These are phyloP conservation scores for Warburgia ugandensis DNA, from an alignment of 164 flowering plant genomes.

Conservation along the genomic window DNA sequence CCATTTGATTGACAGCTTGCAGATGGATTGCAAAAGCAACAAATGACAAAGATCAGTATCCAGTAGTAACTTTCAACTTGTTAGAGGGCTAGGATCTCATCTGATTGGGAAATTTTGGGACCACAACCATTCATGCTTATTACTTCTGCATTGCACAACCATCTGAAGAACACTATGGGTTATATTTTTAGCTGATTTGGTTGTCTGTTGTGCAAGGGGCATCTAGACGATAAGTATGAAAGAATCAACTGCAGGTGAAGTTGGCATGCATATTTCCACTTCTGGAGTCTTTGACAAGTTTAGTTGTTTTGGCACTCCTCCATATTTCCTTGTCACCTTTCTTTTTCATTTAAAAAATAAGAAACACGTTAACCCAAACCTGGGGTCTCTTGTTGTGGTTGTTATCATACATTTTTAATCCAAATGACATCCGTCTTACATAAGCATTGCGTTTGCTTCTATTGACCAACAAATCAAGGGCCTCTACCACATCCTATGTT, in stretches of 20 bases:
- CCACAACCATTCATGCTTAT: background rate
- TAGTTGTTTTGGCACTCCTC: background rate
- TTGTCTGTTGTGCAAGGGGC: background rate
- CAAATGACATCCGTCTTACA: constrained; percentile 7
- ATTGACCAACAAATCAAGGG: constrained; percentile 1
- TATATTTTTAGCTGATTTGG: no score
- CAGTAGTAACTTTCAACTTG: background rate
- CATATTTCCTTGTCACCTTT: background rate
- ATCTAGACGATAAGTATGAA: background rate
- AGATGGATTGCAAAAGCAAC: no score
- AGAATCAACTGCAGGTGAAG: no score
- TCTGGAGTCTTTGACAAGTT: no score
- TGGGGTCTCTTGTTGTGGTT: background rate
- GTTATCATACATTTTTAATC: background rate
- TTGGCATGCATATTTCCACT: no score
- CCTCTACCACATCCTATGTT: no score
- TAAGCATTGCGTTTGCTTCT: constrained; percentile 11
- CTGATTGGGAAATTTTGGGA: background rate
- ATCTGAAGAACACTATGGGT: no score
- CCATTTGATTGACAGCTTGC: no score
- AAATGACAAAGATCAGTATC: no score
- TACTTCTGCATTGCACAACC: no score
- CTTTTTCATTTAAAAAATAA: background rate
- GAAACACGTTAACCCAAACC: background rate
- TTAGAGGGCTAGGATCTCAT: background rate